A percentile compares a stretch with the other conserved stretches of the same genome.
Conservation (phyloP, 2,329 filamentous ascomycete genomes). For the Neodidymelliopsis sp. region DNA sequence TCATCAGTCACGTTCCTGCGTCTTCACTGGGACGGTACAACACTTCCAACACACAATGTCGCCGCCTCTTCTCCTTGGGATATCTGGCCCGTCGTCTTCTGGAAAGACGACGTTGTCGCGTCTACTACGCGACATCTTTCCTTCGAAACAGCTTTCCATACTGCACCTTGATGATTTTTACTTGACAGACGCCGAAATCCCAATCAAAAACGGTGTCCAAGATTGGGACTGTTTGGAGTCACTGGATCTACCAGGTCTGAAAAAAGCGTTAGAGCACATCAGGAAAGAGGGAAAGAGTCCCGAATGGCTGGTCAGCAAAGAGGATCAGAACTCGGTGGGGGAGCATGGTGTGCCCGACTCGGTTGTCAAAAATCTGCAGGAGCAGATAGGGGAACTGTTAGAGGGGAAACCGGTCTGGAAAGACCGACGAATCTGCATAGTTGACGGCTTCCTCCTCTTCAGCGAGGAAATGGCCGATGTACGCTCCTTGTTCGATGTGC, state of each 20-base stretch:
- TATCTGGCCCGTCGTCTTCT: conserved; percentile 89
- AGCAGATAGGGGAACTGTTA: conserved; percentile 22
- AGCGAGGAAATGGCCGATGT: conserved; percentile 62
- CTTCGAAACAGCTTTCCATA: conserved; percentile 68
- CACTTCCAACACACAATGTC: conserved; percentile 3
- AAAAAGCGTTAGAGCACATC: conserved; percentile 73
- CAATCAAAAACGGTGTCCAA: conserved; percentile 62
- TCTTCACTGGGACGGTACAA: background rate
- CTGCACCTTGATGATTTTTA: conserved; percentile 98
- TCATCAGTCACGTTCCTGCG: conserved; percentile 10
- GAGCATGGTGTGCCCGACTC: conserved; percentile 45
- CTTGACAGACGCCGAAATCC: conserved; percentile 74
- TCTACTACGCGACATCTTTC: conserved; percentile 82
- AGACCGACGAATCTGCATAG: conserved; percentile 61
- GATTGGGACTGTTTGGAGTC: conserved; percentile 94
- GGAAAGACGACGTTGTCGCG: conserved; percentile 95
- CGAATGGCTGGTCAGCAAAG: conserved; percentile 59
- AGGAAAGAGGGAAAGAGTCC: conserved; percentile 69
- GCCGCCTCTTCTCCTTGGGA: conserved; percentile 70
- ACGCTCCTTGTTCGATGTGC: conserved; percentile 72
- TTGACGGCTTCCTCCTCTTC: conserved; percentile 91
- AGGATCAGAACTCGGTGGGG: conserved; percentile 64
- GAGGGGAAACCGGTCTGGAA: conserved; percentile 25
- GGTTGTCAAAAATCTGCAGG: conserved; percentile 50
- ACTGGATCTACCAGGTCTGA: conserved; percentile 74